Percentiles rank a stretch among this genome's conserved stretches.
These are phyloP conservation scores for Pestalotiopsis sp. DNA, from an alignment of 2,329 filamentous ascomycete genomes.

Conservation along the genomic window DNA sequence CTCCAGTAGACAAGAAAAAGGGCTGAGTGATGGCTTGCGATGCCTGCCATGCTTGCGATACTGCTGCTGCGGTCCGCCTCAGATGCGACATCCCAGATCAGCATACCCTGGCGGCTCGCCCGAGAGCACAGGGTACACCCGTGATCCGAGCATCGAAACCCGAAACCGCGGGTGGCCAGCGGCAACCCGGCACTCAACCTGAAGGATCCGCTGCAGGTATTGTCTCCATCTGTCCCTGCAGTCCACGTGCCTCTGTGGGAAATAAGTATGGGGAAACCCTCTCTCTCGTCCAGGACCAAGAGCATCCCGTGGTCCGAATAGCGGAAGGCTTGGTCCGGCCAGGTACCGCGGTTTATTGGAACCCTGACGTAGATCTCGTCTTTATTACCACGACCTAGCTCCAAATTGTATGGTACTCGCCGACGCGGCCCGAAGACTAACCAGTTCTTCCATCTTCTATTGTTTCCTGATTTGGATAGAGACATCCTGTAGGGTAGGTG, in stretches of 20 bases:
- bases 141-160: background rate
- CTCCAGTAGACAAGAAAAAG: background rate
- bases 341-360: background rate
- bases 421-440: background rate
- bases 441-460: background rate
- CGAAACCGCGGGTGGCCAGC: slow-evolving; percentile 4
- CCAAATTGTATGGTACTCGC: background rate
- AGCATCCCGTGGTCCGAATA: background rate
- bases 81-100: background rate
- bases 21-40: background rate
- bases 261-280: background rate
- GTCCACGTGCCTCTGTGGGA: background rate
- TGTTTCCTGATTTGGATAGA: background rate
- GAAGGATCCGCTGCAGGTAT: background rate
- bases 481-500: background rate
- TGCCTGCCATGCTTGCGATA: background rate
- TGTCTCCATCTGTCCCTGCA: background rate
- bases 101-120: slow-evolving; percentile 1
- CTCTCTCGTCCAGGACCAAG: background rate
- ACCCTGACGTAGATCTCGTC: background rate
- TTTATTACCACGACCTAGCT: no score
- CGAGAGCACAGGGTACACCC: background rate
- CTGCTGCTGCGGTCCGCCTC: background rate
- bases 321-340: background rate
- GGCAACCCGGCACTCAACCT: background rate